A percentile compares a stretch with the other conserved stretches of the same genome.
Evolutionary conservation across 805 yeast species (phyloP).

Genomic region (Monosporozyma servazzii): DNA sequence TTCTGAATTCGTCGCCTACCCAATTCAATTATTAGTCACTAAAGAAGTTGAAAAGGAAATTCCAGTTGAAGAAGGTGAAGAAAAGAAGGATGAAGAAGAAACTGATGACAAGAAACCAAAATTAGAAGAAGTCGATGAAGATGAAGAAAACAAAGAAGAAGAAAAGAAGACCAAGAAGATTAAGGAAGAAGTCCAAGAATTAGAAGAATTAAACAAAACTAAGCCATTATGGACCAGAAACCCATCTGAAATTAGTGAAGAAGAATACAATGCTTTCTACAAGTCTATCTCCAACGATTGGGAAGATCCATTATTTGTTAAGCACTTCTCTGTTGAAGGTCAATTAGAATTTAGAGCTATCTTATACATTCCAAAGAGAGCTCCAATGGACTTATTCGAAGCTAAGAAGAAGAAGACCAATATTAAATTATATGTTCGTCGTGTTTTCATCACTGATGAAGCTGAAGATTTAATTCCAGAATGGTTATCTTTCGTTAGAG

Average conservation of each 20-base stretch:
- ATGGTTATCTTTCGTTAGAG: slow-evolving; percentile 94
- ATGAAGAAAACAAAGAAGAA: slow-evolving; percentile 60
- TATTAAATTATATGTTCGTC: slow-evolving; percentile 97
- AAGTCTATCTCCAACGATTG: slow-evolving; percentile 98
- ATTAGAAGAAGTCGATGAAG: slow-evolving; percentile 69
- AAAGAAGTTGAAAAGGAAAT: slow-evolving; percentile 98
- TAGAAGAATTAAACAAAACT: slow-evolving; percentile 97
- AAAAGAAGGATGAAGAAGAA: slow-evolving; percentile 34
- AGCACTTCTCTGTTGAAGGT: slow-evolving; percentile 99
- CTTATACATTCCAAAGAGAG: slow-evolving; percentile 95
- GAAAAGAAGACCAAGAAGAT: slow-evolving; percentile 77
- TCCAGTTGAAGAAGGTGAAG: slow-evolving; percentile 62
- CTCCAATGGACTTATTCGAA: slow-evolving; percentile 98
- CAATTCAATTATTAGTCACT: slow-evolving; percentile 95
- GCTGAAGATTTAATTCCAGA: slow-evolving; percentile 99
- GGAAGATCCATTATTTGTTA: slow-evolving; percentile 99
- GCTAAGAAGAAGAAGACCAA: slow-evolving; percentile 98
- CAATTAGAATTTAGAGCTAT: slow-evolving; percentile 99
- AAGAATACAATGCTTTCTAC: slow-evolving; percentile 98
- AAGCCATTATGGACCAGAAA: slow-evolving; percentile 99
- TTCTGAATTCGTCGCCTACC: slow-evolving; percentile 98
- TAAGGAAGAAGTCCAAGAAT: slow-evolving; percentile 88
- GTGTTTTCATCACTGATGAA: slow-evolving; percentile 99
- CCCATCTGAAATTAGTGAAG: slow-evolving; percentile 95
- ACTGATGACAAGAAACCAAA: slow-evolving; percentile 62